Percentiles rank a stretch among this genome's conserved stretches.
Evolutionary conservation across 495 filamentous ascomycete species (phyloP).

Genomic region (Astrocystis sublimbata): DNA sequence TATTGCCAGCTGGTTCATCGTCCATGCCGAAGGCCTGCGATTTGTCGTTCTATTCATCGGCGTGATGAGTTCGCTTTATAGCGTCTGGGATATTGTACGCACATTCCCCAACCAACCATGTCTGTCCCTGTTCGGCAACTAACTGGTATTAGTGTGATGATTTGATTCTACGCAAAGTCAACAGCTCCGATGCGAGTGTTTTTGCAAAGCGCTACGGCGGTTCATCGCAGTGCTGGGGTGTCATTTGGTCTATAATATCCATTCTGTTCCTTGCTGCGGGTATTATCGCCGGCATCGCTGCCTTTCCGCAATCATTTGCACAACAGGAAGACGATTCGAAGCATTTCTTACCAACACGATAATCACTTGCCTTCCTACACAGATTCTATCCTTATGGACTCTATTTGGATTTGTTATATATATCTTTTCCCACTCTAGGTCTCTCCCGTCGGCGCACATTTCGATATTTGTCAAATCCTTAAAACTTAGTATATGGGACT

Average conservation of each 20-base stretch:
- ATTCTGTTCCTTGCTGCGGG: constrained; percentile 67
- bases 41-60: constrained; percentile 81
- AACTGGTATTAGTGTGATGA: constrained; percentile 64
- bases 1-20: constrained; percentile 78
- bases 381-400: too few species aligned
- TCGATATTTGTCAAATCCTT: too few species aligned
- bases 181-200: constrained; percentile 76
- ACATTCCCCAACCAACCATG: background rate
- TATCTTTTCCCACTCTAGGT: background rate
- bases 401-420: background rate
- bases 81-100: constrained; percentile 81
- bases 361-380: too few species aligned
- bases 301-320: constrained; percentile 66
- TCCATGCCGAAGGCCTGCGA: constrained; percentile 67
- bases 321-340: constrained; percentile 70
- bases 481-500: too few species aligned
- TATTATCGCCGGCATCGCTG: constrained; percentile 73
- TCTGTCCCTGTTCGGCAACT: constrained; percentile 7
- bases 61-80: constrained; percentile 76
- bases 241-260: constrained; percentile 74
- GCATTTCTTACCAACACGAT: constrained; percentile 57
- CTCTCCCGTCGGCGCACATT: too few species aligned
- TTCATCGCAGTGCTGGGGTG: constrained; percentile 78
- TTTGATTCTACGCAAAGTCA: constrained; percentile 79
- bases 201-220: constrained; percentile 77